Evolutionary conservation across 768 basidiomycete species (phyloP).

Genomic region (Auricularia cornea): DNA sequence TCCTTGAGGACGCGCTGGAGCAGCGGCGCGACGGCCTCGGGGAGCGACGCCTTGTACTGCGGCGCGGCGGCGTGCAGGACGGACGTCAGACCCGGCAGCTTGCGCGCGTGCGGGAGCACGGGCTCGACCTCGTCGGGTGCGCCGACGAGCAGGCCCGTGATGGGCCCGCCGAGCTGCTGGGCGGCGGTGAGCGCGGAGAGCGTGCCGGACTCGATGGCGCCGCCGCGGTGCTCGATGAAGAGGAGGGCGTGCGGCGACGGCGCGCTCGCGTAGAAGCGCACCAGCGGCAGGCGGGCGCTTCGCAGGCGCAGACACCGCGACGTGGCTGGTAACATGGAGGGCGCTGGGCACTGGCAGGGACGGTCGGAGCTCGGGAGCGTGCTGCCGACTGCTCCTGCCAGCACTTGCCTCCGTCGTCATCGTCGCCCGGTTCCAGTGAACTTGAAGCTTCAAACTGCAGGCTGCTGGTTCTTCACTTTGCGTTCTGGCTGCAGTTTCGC

Average conservation of each 20-base stretch:
- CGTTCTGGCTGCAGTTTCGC: too few relatives aligned
- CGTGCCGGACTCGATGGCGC: slow-evolving; percentile 73
- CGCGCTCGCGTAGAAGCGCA: slow-evolving; percentile 43
- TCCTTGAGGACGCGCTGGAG: slow-evolving; percentile 64
- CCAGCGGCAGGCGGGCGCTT: background rate
- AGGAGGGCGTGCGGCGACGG: slow-evolving; percentile 68
- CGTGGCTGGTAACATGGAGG: too few relatives aligned
- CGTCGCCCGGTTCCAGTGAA: too few relatives aligned
- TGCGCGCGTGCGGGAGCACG: slow-evolving; percentile 60
- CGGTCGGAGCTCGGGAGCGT: too few relatives aligned
- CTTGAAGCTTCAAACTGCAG: too few relatives aligned
- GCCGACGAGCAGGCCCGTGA: slow-evolving; percentile 73
- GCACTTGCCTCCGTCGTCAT: too few relatives aligned
- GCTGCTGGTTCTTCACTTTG: too few relatives aligned
- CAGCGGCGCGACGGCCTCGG: slow-evolving; percentile 77
- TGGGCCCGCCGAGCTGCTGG: slow-evolving; percentile 71
- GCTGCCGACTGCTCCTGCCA: too few relatives aligned
- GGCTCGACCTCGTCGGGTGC: slow-evolving; percentile 53
- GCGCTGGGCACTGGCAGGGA: too few relatives aligned
- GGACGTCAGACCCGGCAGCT: slow-evolving; percentile 58
- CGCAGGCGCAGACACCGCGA: too few relatives aligned
- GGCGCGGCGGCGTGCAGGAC: slow-evolving; percentile 64
- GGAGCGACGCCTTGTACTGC: slow-evolving; percentile 58
- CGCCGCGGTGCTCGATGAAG: slow-evolving; percentile 81
- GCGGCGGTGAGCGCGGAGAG: slow-evolving; percentile 92